A percentile compares a stretch with the other conserved stretches of the same genome.
Conservation (phyloP, 257 asterid species). For the Oldenlandia corymbosa region DNA sequence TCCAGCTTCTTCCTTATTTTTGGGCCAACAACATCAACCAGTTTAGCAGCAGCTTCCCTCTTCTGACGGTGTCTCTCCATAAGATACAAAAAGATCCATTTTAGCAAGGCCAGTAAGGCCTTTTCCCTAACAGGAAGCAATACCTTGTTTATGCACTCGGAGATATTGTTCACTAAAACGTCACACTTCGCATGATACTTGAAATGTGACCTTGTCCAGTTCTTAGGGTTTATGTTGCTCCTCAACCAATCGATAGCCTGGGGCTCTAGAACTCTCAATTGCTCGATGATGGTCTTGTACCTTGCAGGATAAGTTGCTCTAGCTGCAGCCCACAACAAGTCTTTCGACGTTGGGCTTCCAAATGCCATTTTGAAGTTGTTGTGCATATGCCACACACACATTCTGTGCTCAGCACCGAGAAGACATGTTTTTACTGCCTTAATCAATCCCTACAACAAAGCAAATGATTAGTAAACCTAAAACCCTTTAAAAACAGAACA, state of each 20-base stretch:
- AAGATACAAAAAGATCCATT: background rate
- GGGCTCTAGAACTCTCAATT: background rate
- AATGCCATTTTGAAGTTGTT: background rate
- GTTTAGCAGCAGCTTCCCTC: background rate
- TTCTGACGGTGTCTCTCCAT: background rate
- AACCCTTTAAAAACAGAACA: background rate
- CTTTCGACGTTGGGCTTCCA: background rate
- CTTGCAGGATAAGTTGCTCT: background rate
- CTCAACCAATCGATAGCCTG: background rate
- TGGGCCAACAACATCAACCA: background rate
- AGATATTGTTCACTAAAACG: background rate
- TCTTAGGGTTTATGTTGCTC: background rate
- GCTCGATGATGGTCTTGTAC: accelerated
- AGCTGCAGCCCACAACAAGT: background rate
- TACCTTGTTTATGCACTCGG: background rate
- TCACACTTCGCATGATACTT: background rate
- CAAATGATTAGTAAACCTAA: background rate
- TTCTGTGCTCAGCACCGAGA: background rate
- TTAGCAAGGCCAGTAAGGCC: background rate
- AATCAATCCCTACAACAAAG: background rate
- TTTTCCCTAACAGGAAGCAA: background rate
- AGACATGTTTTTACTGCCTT: background rate
- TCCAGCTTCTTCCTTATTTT: background rate
- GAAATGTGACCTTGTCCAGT: background rate
- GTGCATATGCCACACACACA: background rate